Base-by-base conservation (phyloP, 495 filamentous ascomycete genomes). In the Usnea hakonensis region DNA sequence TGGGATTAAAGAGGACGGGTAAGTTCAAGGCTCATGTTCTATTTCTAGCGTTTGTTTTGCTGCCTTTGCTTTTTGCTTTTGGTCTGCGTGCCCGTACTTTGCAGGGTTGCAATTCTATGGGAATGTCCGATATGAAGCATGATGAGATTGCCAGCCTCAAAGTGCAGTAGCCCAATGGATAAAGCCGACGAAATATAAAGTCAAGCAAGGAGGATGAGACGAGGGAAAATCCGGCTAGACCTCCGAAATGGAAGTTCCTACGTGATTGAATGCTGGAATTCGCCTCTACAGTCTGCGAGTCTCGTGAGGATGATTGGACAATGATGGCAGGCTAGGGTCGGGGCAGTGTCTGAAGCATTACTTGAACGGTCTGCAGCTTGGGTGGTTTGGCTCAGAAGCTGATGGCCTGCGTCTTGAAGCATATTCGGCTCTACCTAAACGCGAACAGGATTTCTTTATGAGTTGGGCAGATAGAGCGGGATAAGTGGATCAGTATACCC, bases 1-100 rank as follows among this genome's bases (percentile, higher is more conserved):
- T 75, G 86, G 90, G 67, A 91, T 95, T 56, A 97, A 97, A 76
- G 94, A 98, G 85, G 94, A 98, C 73, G 94, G 94, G 94, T 98
- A 87, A 96, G 95, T 91, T 41, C 26, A 43, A 43, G 43, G 38
- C 35, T 48, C 33, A 23, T 23, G 19, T n/a, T 43, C 14, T 43
- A 16, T 44, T 13, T 56, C 46, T 55, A 32, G 66, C 60, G 57
- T 67, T 46, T 64, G 58, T 67, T 50, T 59, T 59, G n/a, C 53
- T 58, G 53, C 60, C 52, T 50, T 44, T 68, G 57, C 60, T 65
- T 61, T 64, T 65, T 65, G 59, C 53, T 70, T 59, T 37, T 61
- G 52, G 69, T 70, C 67, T 73, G 67, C 65, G 68, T 70, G 65
- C 63, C 65, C 11, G 37, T 30, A 50, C 26, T 48, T 52, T 5